phyloP scores from a whole-genome alignment of 306 rosid species.

The Cicer judaicum region DNA sequence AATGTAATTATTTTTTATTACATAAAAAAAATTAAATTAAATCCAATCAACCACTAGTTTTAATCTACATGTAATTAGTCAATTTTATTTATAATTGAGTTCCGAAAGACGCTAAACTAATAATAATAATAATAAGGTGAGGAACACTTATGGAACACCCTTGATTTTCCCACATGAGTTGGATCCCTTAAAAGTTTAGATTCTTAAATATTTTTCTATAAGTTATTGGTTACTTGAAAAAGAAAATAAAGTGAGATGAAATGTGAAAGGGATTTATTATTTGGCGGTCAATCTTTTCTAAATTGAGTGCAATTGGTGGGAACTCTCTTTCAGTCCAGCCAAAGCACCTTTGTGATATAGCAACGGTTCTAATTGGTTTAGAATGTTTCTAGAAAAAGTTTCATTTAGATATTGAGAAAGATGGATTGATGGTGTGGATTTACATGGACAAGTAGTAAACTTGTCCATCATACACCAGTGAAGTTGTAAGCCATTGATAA shows the following conservation, averaged over 20 bases:
- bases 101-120: too few relatives aligned
- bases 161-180: slow-evolving; percentile 11
- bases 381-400: slow-evolving; percentile 41
- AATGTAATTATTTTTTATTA: too few relatives aligned
- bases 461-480: too few relatives aligned
- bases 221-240: slow-evolving; percentile 33
- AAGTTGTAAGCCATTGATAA: too few relatives aligned
- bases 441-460: too few relatives aligned
- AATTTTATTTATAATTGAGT: too few relatives aligned
- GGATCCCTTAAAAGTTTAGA: slow-evolving; percentile 30
- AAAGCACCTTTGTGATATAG: slow-evolving; percentile 28
- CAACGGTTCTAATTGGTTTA: slow-evolving; percentile 39
- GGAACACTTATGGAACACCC: not conserved
- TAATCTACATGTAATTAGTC: too few relatives aligned
- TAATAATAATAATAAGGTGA: not conserved
- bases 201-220: not conserved
- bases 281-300: slow-evolving; percentile 40
- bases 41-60: too few relatives aligned
- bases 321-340: slow-evolving; percentile 47
- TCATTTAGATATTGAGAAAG: slow-evolving; percentile 34
- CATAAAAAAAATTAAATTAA: too few relatives aligned
- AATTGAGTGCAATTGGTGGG: slow-evolving; percentile 41
- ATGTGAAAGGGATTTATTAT: slow-evolving; percentile 40
- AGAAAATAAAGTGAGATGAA: slow-evolving; percentile 23
- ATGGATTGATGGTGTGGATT: too few relatives aligned